Percentiles rank a stretch among this genome's conserved stretches.
These are phyloP conservation scores for Mucor piriformis DNA, from an alignment of 371 early-diverging fungal genomes.

Conservation along the genomic window DNA sequence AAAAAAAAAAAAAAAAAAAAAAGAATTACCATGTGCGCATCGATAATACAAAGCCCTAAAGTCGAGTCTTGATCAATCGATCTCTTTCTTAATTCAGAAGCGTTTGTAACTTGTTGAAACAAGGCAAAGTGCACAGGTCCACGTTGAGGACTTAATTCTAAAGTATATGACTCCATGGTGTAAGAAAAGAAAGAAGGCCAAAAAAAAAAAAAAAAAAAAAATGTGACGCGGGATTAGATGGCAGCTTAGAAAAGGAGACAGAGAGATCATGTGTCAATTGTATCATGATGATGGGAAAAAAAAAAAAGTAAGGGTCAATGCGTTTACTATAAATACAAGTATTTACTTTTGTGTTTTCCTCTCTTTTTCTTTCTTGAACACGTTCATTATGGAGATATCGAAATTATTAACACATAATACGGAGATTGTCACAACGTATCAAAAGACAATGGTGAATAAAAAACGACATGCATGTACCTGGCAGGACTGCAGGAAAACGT, in stretches of 20 bases:
- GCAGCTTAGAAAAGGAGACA: background rate
- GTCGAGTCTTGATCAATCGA: slow-evolving; percentile 53
- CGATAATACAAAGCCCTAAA: slow-evolving; percentile 52
- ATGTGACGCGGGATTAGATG: too few species aligned
- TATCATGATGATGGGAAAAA: background rate
- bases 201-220: background rate
- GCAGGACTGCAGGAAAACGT: slow-evolving; percentile 25
- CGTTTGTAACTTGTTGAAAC: slow-evolving; percentile 55
- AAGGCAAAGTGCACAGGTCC: slow-evolving; percentile 52
- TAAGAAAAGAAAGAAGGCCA: slow-evolving; percentile 6
- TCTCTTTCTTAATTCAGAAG: slow-evolving; percentile 50
- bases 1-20: background rate
- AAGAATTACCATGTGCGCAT: slow-evolving; percentile 49
- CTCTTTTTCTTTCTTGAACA: background rate
- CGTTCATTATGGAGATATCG: slow-evolving; percentile 22
- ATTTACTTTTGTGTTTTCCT: slow-evolving; percentile 3
- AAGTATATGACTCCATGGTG: slow-evolving; percentile 59
- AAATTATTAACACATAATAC: slow-evolving; percentile 14
- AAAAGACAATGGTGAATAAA: background rate
- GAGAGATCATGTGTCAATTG: background rate
- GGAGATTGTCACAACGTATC: slow-evolving; percentile 3
- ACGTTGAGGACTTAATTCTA: slow-evolving; percentile 53
- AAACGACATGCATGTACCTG: slow-evolving; percentile 31
- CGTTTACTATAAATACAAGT: slow-evolving; percentile 1
- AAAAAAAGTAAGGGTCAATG: slow-evolving; percentile 5